These are phyloP conservation scores for Huiozyma naganishii DNA, from an alignment of 805 yeast species.

Conservation along the genomic window DNA sequence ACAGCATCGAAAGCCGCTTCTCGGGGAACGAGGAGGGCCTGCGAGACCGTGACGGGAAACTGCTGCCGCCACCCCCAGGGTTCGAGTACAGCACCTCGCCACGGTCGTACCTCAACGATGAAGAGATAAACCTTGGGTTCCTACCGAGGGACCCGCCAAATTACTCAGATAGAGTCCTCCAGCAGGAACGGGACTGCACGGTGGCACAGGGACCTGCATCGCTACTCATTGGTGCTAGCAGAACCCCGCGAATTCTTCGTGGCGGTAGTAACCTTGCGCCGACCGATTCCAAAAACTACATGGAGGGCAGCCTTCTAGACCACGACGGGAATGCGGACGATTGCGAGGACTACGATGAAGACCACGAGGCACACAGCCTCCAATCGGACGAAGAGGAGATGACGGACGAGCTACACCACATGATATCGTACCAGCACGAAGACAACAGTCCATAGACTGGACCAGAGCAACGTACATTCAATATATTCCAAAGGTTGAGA, in stretches of 20 bases:
- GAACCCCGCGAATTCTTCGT: too few species aligned
- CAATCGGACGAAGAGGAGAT: constrained; percentile 4
- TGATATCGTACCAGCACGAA: constrained; percentile 5
- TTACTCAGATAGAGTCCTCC: constrained; percentile 9
- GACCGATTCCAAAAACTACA: constrained; percentile 1
- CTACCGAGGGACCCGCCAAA: constrained; percentile 31
- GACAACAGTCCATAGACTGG: background rate
- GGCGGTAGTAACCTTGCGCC: too few species aligned
- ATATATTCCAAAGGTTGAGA: too few species aligned
- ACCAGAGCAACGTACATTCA: too few species aligned
- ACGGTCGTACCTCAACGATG: constrained; percentile 9
- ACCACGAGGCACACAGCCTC: constrained; percentile 2
- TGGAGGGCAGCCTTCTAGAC: constrained; percentile 1
- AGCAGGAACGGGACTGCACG: too few species aligned
- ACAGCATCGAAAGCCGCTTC: constrained; percentile 10
- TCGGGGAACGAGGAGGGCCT: constrained; percentile 16
- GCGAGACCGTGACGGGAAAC: constrained; percentile 17
- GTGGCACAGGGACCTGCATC: background rate
- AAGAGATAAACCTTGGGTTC: constrained; percentile 26
- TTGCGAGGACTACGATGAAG: constrained; percentile 10
- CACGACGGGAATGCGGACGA: constrained; percentile 5
- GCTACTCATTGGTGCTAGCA: background rate
- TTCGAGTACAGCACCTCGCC: constrained; percentile 27
- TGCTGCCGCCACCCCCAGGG: constrained; percentile 30
- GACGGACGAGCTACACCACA: constrained; percentile 6